These are phyloP conservation scores for Thermothielavioides terrestris DNA, from an alignment of 495 filamentous ascomycete species.

Conservation along the genomic window DNA sequence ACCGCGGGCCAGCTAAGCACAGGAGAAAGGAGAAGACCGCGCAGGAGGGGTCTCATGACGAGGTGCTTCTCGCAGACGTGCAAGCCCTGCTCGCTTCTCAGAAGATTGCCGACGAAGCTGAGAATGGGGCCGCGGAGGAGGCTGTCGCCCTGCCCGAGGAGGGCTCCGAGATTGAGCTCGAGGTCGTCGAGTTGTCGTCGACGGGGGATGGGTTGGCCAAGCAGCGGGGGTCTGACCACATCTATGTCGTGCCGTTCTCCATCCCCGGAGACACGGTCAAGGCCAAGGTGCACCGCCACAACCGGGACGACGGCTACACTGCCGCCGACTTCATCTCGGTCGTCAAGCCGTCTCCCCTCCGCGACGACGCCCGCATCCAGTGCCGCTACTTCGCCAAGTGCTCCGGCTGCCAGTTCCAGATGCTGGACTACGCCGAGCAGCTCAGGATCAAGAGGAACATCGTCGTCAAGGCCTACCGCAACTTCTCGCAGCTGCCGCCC, in stretches of 20 bases:
- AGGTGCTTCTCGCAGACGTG: constrained; percentile 67
- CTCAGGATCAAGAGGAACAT: constrained; percentile 74
- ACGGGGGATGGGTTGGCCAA: constrained; percentile 79
- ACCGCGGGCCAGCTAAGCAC: constrained; percentile 14
- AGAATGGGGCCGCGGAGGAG: constrained; percentile 17
- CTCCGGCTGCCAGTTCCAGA: constrained; percentile 94
- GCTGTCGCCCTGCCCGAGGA: constrained; percentile 48
- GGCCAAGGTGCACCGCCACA: constrained; percentile 69
- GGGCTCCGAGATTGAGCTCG: constrained; percentile 70
- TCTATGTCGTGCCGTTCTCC: constrained; percentile 81
- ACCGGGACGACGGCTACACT: constrained; percentile 51
- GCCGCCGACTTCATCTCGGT: constrained; percentile 75
- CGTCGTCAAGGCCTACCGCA: constrained; percentile 82
- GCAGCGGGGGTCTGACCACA: constrained; percentile 53
- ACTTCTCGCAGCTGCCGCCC: constrained; percentile 75
- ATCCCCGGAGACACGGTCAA: constrained; percentile 74
- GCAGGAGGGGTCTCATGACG: constrained; percentile 49
- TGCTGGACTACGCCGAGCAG: constrained; percentile 84
- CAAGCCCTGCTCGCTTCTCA: constrained; percentile 50
- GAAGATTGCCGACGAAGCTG: constrained; percentile 31
- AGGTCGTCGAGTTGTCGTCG: constrained; percentile 69
- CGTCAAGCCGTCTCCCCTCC: constrained; percentile 58
- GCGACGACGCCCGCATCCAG: constrained; percentile 65
- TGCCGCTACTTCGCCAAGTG: constrained; percentile 85
- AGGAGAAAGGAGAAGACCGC: constrained; percentile 18